These are phyloP conservation scores for Phyllostachys edulis DNA, from an alignment of 176 grass and related monocot species.

Conservation along the genomic window DNA sequence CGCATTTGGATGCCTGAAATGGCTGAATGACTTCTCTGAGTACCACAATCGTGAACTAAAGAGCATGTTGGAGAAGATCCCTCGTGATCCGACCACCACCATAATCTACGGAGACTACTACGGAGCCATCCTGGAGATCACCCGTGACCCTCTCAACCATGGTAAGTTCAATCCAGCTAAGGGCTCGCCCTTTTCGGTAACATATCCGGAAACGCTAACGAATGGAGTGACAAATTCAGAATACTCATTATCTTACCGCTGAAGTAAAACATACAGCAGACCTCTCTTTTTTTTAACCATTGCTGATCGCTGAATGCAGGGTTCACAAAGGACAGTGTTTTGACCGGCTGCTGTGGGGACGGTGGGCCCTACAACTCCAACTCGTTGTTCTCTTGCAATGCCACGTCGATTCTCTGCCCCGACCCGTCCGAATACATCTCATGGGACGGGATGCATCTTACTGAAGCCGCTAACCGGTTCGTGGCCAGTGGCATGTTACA, in stretches of 20 bases:
- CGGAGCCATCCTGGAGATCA: background rate
- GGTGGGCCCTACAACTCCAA: constrained; percentile 22
- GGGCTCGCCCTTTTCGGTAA: no score
- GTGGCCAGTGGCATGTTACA: background rate
- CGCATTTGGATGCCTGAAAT: constrained; percentile 37
- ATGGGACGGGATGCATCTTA: constrained; percentile 24
- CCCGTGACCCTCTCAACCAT: background rate
- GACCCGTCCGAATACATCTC: constrained; percentile 12
- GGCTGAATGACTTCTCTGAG: constrained; percentile 38
- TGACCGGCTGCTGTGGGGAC: constrained; percentile 27
- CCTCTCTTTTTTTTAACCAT: no score
- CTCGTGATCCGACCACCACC: background rate
- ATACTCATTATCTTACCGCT: no score
- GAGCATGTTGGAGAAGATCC: background rate
- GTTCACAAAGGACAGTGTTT: background rate
- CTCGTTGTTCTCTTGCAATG: background rate
- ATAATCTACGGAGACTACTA: constrained; percentile 43
- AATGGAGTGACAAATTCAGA: no score
- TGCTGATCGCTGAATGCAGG: background rate
- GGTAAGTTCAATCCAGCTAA: background rate
- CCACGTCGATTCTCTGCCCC: background rate
- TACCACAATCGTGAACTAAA: constrained; percentile 35
- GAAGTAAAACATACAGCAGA: no score
- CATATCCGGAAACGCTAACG: no score
- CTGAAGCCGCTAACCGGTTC: background rate